phyloP scores from a whole-genome alignment of 1,284 basidiomycete species.

The Peniophora sp. region DNA sequence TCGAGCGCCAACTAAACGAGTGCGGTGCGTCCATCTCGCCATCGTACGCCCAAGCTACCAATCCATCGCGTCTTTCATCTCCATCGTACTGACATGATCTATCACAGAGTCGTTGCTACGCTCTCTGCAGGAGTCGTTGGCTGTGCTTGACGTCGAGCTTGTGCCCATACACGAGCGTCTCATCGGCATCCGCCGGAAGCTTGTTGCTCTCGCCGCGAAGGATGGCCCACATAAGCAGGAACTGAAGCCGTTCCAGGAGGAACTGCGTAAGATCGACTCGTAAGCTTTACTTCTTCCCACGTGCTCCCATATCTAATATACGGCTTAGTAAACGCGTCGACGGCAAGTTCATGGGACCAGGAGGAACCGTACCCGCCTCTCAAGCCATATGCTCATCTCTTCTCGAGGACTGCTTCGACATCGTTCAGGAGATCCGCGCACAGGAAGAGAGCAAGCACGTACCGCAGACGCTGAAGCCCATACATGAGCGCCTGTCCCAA shows the following conservation, averaged over 20 bases:
- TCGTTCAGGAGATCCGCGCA: slow-evolving; percentile 93
- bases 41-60: not conserved
- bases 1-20: slow-evolving; percentile 86
- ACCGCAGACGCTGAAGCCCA: slow-evolving; percentile 82
- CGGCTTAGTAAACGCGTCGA: slow-evolving; percentile 80
- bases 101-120: slow-evolving; percentile 68
- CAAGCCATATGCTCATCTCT: slow-evolving; percentile 87
- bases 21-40: slow-evolving; percentile 59
- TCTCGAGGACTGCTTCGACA: slow-evolving; percentile 95
- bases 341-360: slow-evolving; percentile 92
- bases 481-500: slow-evolving; percentile 87
- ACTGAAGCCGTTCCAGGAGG: slow-evolving; percentile 86
- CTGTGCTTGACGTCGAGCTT: slow-evolving; percentile 81
- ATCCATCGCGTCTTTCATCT: not conserved
- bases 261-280: slow-evolving; percentile 92
- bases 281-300: slow-evolving; percentile 45
- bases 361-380: slow-evolving; percentile 84
- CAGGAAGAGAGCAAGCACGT: slow-evolving; percentile 91
- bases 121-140: slow-evolving; percentile 75
- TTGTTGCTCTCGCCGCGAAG: slow-evolving; percentile 85
- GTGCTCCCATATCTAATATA: slow-evolving; percentile 1
- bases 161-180: slow-evolving; percentile 87
- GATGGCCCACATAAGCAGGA: slow-evolving; percentile 81
- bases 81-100: slow-evolving; percentile 8
- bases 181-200: slow-evolving; percentile 81